Conservation (phyloP, 352 stramenopile genomes). For the Peronospora belbahrii region DNA sequence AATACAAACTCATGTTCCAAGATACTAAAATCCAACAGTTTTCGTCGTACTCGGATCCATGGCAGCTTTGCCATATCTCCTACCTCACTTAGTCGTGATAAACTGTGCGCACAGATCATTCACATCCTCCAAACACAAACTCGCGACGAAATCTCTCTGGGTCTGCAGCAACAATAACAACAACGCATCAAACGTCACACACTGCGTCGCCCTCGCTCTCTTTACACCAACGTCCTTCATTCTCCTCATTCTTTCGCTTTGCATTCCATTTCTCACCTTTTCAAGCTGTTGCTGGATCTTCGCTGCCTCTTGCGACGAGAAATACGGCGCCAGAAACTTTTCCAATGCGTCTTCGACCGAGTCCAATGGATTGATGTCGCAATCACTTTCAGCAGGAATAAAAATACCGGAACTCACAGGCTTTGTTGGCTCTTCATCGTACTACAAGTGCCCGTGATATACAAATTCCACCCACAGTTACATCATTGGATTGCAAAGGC, state of each 20-base stretch:
- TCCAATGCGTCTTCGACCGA: constrained; percentile 38
- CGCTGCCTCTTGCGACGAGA: constrained; percentile 45
- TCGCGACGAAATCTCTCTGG: constrained; percentile 45
- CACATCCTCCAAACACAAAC: constrained; percentile 56
- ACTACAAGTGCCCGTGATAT: constrained; percentile 2
- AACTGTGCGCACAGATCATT: constrained; percentile 71
- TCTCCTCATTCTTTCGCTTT: background rate
- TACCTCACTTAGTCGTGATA: constrained; percentile 22
- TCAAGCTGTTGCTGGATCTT: constrained; percentile 54
- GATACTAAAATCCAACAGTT: constrained; percentile 7
- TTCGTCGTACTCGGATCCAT: constrained; percentile 5
- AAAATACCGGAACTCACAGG: constrained; percentile 21
- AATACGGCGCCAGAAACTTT: constrained; percentile 63
- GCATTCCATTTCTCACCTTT: constrained; percentile 29
- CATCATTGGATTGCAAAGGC: background rate
- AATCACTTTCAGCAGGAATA: constrained; percentile 15
- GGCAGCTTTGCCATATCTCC: background rate
- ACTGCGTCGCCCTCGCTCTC: too few species aligned
- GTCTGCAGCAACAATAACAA: constrained; percentile 20
- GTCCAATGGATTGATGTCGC: constrained; percentile 31
- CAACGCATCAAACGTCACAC: background rate
- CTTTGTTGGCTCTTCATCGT: constrained; percentile 16
- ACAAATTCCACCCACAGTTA: background rate
- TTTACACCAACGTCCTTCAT: background rate
- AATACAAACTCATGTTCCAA: background rate